These are phyloP conservation scores for Massarina eburnea DNA, from an alignment of 2,329 filamentous ascomycete genomes.

Conservation along the genomic window DNA sequence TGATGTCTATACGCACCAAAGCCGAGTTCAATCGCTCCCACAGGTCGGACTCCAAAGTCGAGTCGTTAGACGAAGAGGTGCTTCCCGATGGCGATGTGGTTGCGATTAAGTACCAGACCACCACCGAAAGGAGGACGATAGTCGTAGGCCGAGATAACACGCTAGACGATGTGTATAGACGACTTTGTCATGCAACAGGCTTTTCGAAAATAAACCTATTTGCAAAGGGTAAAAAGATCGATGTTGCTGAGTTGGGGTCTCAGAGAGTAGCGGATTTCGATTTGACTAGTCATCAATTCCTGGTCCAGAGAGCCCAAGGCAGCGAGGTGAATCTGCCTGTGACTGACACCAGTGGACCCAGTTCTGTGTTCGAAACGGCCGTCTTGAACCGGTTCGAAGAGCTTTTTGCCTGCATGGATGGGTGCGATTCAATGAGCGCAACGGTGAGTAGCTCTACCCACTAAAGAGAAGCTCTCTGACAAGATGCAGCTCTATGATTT, in stretches of 20 bases:
- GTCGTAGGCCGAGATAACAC: constrained; percentile 72
- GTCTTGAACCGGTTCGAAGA: constrained; percentile 81
- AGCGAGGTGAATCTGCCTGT: constrained; percentile 26
- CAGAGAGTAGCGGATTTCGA: constrained; percentile 62
- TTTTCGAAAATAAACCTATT: constrained; percentile 77
- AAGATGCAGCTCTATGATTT: constrained; percentile 36
- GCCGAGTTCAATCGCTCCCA: constrained; percentile 34
- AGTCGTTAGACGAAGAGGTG: constrained; percentile 46
- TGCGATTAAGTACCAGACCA: constrained; percentile 71
- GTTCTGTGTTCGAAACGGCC: constrained; percentile 68
- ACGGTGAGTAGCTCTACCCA: constrained; percentile 16
- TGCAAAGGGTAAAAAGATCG: constrained; percentile 66
- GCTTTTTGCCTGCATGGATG: constrained; percentile 76
- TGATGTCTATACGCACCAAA: constrained; percentile 32
- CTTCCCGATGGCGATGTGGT: constrained; percentile 64
- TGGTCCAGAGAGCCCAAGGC: constrained; percentile 35
- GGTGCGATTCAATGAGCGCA: constrained; percentile 59
- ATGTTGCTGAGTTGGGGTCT: constrained; percentile 59
- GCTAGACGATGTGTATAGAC: constrained; percentile 67
- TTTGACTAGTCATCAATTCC: constrained; percentile 24
- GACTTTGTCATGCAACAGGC: constrained; percentile 67
- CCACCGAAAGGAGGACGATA: constrained; percentile 64
- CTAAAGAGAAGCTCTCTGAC: constrained; percentile 12
- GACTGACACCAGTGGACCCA: constrained; percentile 26
- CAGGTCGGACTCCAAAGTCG: constrained; percentile 39